phyloP scores from a whole-genome alignment of 1,284 basidiomycete genomes.

The Papiliotrema laurentii region DNA sequence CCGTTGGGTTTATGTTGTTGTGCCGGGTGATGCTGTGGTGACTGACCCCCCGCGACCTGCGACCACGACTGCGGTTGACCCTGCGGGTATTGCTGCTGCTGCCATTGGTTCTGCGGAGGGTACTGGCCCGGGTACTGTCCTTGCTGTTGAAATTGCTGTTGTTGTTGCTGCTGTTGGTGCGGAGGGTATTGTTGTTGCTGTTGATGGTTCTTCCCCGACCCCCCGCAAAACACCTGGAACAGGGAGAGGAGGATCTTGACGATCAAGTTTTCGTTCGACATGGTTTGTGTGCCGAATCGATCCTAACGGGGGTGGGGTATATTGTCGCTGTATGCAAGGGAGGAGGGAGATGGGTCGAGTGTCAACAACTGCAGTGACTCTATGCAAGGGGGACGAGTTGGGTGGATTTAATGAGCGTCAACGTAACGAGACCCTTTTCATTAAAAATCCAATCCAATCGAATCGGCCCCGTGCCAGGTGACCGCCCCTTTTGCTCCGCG shows the following conservation, averaged over 20 bases:
- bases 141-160: slow-evolving; percentile 18
- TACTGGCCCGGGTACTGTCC: slow-evolving; percentile 12
- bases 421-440: too few relatives aligned
- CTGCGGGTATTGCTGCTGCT: slow-evolving; percentile 17
- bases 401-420: too few relatives aligned
- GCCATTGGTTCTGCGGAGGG: slow-evolving; percentile 10
- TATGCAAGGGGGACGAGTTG: too few relatives aligned
- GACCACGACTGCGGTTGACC: slow-evolving; percentile 21
- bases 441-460: too few relatives aligned
- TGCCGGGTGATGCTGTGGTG: slow-evolving; percentile 26
- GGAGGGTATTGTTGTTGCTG: slow-evolving; percentile 18
- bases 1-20: slow-evolving; percentile 16
- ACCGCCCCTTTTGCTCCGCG: too few relatives aligned
- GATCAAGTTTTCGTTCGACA: slow-evolving; percentile 6
- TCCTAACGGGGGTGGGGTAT: too few relatives aligned
- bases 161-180: slow-evolving; percentile 25
- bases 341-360: too few relatives aligned
- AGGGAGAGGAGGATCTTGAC: slow-evolving; percentile 5
- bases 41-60: slow-evolving; percentile 16
- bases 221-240: slow-evolving; percentile 10
- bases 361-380: too few relatives aligned
- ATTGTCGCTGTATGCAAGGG: too few relatives aligned
- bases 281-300: too few relatives aligned
- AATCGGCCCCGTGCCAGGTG: too few relatives aligned
- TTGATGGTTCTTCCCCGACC: slow-evolving; percentile 16